Evolutionary conservation across 202 grass and related monocot genomes (phyloP).

Genomic region (Zizania palustris): DNA sequence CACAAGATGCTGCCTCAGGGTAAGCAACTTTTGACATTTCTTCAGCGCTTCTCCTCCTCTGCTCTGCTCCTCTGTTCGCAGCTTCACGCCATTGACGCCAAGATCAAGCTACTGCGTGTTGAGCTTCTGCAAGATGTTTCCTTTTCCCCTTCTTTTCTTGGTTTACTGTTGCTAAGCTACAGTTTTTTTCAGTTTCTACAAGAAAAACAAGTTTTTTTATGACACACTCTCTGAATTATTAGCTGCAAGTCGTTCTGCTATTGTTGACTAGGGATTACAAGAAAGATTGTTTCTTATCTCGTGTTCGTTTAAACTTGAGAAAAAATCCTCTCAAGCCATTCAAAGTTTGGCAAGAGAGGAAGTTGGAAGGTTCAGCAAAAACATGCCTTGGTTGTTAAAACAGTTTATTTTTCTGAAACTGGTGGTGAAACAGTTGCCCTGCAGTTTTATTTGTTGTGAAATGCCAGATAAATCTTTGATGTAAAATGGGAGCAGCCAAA

Average conservation of each 20-base stretch:
- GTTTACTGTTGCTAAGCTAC: neutral
- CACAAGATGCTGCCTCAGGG: slow-evolving; percentile 64
- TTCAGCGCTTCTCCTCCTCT: neutral
- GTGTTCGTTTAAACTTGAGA: slow-evolving; percentile 17
- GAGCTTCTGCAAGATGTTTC: neutral
- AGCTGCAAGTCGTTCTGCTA: slow-evolving; percentile 23
- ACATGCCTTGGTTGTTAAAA: slow-evolving; percentile 20
- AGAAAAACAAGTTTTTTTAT: neutral
- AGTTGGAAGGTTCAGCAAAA: slow-evolving; percentile 32
- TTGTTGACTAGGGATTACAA: slow-evolving; percentile 38
- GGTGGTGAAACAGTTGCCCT: too few relatives aligned
- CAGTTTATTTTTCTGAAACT: neutral
- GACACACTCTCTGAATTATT: neutral
- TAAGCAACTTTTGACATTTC: slow-evolving; percentile 29
- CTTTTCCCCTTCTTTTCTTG: neutral
- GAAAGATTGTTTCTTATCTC: slow-evolving; percentile 12
- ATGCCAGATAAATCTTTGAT: neutral
- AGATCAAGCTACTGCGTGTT: neutral
- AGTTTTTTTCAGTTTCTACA: neutral
- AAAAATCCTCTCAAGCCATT: slow-evolving; percentile 22
- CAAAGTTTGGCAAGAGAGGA: slow-evolving; percentile 46
- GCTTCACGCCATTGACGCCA: neutral
- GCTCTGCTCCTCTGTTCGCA: neutral
- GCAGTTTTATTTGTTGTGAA: neutral
- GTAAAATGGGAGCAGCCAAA: slow-evolving; percentile 13